Base-by-base conservation (phyloP, 1,139 yeast genomes). In the Nakaseomyces kungkrabaensis region DNA sequence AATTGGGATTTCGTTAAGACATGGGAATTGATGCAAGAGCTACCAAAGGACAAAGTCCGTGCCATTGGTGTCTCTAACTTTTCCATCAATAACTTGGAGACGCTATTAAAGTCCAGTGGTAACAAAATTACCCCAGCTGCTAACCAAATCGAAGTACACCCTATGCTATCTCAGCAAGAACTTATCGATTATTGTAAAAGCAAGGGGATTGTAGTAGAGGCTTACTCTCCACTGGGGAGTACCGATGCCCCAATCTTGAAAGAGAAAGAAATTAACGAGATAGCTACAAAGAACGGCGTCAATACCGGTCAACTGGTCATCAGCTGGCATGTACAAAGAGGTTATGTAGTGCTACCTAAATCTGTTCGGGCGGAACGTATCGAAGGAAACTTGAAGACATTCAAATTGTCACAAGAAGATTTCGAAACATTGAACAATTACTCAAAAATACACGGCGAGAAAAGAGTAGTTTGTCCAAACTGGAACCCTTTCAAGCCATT, bases 11-110 rank as follows among this genome's bases (percentile, higher is more conserved):
- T 73, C 58, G 68, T 79, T 53, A 79, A 84, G 61, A 81, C 95
- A 48, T 87, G 85, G 79, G 77, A 77, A 64, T 69, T 70, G 50
- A 71, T 86, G 69, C 90, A 86, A 70, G 71, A 77, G 55, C 68
- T 85, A 50, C 72, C 78, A 56, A 65, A 66, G 43, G 82, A 81
- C 42, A 80, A 82, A 68, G 70, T 77, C 47, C 79, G 73, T 65
- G 77, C 90, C 40, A 75, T 86, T 61, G 95, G 95, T 60, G 86
- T 86, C 46, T 83, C 89, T 50, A 86, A 86, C 72, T 82, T 79
- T 67, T 77, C 86, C 27, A 66, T 75, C 41, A 69, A 70, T 36
- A 72, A 76, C 56, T 66, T 85, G 54, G 70, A 77, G 57, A 72
- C 68, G 37, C 71, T 85, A 51, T 70, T 82, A 53, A 68, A 69